Conservation (phyloP, 2,329 filamentous ascomycete genomes). For the Aspergillus sp. region DNA sequence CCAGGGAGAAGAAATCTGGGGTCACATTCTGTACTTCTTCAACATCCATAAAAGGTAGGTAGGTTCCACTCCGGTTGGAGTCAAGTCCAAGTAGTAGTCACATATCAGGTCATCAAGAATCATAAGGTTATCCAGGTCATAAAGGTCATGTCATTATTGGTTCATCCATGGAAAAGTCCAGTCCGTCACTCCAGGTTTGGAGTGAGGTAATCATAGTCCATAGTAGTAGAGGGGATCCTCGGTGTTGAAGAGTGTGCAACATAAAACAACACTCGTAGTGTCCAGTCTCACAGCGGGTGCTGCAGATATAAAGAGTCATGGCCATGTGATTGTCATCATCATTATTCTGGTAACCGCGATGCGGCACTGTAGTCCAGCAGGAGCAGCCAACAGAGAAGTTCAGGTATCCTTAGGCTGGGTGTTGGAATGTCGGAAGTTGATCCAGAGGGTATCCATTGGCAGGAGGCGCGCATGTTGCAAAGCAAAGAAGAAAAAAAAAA, state of each 20-base stretch:
- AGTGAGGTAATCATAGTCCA: constrained; percentile 11
- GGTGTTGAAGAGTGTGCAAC: constrained; percentile 30
- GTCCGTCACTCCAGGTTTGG: constrained; percentile 29
- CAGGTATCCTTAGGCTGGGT: not conserved
- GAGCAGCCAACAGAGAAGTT: not conserved
- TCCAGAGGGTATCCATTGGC: constrained; percentile 5
- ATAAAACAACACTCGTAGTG: constrained; percentile 43
- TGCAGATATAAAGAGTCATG: constrained; percentile 16
- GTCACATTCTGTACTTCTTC: constrained; percentile 4
- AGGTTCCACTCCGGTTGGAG: constrained; percentile 12
- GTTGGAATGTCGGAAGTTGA: not conserved
- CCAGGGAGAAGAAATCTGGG: constrained; percentile 11
- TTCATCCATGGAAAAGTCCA: constrained; percentile 16
- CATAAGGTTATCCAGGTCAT: not conserved
- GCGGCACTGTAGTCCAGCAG: constrained; percentile 18
- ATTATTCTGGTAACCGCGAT: constrained; percentile 24
- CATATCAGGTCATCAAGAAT: not conserved
- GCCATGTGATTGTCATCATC: constrained; percentile 11
- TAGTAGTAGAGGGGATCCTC: constrained; percentile 18
- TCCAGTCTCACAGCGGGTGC: constrained; percentile 36
- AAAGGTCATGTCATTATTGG: not conserved
- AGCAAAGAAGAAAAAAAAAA: constrained; percentile 13
- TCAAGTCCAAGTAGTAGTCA: constrained; percentile 5
- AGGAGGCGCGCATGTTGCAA: constrained; percentile 11
- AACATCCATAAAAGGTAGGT: not conserved